Evolutionary conservation across 2,329 filamentous ascomycete genomes (phyloP).

Genomic region (Fusarium brevicatenulatum): DNA sequence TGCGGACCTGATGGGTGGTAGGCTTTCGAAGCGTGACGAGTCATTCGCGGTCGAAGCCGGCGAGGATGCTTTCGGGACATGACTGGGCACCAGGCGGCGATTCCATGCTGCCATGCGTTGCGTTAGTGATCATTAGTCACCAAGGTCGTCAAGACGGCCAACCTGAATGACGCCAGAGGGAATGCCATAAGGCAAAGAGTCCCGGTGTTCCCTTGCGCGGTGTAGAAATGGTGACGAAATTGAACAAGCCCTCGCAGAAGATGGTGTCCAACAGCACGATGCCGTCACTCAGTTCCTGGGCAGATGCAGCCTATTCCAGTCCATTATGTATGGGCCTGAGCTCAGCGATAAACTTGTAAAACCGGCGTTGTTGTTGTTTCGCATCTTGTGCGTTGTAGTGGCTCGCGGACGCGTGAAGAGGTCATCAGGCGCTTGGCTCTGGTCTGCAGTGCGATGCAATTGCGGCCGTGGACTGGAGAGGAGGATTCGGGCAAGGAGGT

Average conservation of each 20-base stretch:
- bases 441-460: background rate
- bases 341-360: fast-evolving
- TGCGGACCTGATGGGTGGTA: fast-evolving
- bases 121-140: background rate
- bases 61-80: background rate
- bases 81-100: background rate
- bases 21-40: background rate
- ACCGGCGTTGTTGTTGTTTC: fast-evolving
- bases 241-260: background rate
- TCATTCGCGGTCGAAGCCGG: background rate
- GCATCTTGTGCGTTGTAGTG: background rate
- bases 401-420: background rate
- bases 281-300: background rate
- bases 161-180: background rate
- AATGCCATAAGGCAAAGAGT: background rate
- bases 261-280: background rate
- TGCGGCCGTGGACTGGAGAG: background rate
- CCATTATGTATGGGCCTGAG: fast-evolving
- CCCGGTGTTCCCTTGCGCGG: background rate
- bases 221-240: background rate
- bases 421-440: background rate
- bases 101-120: background rate
- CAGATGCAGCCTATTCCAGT: background rate
- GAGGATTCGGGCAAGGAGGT: background rate
- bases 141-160: fast-evolving